A percentile compares a stretch with the other conserved stretches of the same genome.
Conservation (phyloP, 2,329 filamentous ascomycete species). For the Sphaerostilbella broomeana region DNA sequence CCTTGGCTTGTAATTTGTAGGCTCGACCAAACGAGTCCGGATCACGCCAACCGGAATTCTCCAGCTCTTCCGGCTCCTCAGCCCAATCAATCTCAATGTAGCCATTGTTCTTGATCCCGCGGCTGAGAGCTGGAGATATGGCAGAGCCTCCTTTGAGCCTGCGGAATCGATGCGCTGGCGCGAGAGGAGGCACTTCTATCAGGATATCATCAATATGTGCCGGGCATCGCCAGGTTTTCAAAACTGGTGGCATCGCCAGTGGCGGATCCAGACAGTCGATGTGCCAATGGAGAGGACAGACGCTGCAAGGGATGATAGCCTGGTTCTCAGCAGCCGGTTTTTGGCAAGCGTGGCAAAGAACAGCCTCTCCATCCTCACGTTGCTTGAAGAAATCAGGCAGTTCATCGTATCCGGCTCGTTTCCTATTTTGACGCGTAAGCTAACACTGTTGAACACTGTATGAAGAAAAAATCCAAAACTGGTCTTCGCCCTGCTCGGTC, state of each 20-base stretch:
- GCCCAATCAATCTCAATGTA: slow-evolving; percentile 61
- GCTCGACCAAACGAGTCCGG: slow-evolving; percentile 56
- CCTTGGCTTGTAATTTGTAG: slow-evolving; percentile 57
- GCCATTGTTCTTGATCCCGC: slow-evolving; percentile 66
- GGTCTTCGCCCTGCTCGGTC: not conserved
- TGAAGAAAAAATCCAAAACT: not conserved
- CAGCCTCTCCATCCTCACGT: slow-evolving; percentile 67
- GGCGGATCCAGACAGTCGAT: slow-evolving; percentile 87
- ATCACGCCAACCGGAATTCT: slow-evolving; percentile 51
- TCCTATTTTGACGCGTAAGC: slow-evolving; percentile 29
- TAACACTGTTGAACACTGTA: not conserved
- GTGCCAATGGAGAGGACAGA: slow-evolving; percentile 79
- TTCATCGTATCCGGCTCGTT: slow-evolving; percentile 52
- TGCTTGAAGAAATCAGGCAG: slow-evolving; percentile 60
- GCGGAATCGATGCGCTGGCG: slow-evolving; percentile 55
- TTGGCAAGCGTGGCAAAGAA: slow-evolving; percentile 73
- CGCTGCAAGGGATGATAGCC: slow-evolving; percentile 79
- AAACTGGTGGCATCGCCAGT: slow-evolving; percentile 67
- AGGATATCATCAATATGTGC: slow-evolving; percentile 77
- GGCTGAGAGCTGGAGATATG: slow-evolving; percentile 47
- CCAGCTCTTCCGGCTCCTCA: slow-evolving; percentile 51
- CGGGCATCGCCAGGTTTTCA: slow-evolving; percentile 81
- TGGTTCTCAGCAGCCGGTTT: slow-evolving; percentile 53
- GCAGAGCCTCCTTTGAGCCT: slow-evolving; percentile 49
- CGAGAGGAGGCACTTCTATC: slow-evolving; percentile 49